Evolutionary conservation across 441 rosid genomes (phyloP).

Genomic region (Gossypium davidsonii): DNA sequence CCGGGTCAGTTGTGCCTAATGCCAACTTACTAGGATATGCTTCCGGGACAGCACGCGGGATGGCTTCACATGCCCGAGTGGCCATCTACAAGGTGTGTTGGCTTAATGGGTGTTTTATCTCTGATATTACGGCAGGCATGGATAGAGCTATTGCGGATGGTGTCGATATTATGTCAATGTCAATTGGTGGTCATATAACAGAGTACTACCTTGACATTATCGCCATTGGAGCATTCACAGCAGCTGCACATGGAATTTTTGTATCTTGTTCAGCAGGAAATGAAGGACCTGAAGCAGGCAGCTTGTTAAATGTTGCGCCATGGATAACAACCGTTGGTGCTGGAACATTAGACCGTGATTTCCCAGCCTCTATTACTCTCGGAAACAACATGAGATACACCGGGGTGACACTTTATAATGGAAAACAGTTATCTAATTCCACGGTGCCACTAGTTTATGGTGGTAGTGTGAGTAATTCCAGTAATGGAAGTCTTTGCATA

Average conservation of each 20-base stretch:
- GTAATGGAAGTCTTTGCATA: constrained; percentile 20
- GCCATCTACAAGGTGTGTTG: constrained; percentile 30
- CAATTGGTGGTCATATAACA: constrained; percentile 23
- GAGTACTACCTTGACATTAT: constrained; percentile 24
- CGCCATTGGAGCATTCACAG: constrained; percentile 30
- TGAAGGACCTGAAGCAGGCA: constrained; percentile 15
- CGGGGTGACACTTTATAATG: constrained; percentile 27
- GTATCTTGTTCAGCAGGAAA: constrained; percentile 34
- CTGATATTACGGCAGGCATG: constrained; percentile 27
- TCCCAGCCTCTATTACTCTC: constrained; percentile 22
- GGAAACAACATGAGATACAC: constrained; percentile 21
- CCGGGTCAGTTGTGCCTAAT: constrained; percentile 21
- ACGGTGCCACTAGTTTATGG: constrained; percentile 21
- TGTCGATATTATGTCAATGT: constrained; percentile 28
- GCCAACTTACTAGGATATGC: constrained; percentile 30
- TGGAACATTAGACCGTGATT: constrained; percentile 33
- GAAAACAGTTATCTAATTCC: constrained; percentile 13
- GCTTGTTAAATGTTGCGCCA: constrained; percentile 28
- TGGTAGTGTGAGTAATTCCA: constrained; percentile 20
- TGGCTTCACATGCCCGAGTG: constrained; percentile 30
- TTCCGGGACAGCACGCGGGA: constrained; percentile 26
- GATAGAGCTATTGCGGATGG: constrained; percentile 29
- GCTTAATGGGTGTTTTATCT: constrained; percentile 27
- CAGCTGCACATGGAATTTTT: constrained; percentile 23
- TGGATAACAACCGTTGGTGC: constrained; percentile 35